These are phyloP conservation scores for Penicillium diatomitis DNA, from an alignment of 495 filamentous ascomycete genomes.

Conservation along the genomic window DNA sequence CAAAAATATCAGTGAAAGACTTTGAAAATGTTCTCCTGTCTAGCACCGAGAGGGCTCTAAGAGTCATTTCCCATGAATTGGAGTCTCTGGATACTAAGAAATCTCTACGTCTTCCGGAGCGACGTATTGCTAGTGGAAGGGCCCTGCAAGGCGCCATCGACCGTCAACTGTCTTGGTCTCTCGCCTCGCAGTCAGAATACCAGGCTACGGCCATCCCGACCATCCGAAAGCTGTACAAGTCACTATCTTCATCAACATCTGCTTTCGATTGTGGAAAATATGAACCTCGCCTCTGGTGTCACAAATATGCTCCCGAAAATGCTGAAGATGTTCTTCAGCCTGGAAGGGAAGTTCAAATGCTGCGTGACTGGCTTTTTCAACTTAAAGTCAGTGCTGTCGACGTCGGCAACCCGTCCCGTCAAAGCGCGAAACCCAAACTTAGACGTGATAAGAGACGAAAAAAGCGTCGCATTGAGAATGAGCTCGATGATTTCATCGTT, in stretches of 20 bases:
- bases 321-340: constrained; percentile 69
- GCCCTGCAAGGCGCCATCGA: constrained; percentile 22
- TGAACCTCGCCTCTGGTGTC: constrained; percentile 64
- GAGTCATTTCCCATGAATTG: neutral
- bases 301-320: constrained; percentile 74
- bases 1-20: constrained; percentile 21
- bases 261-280: constrained; percentile 75
- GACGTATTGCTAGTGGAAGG: constrained; percentile 27
- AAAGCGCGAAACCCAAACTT: constrained; percentile 33
- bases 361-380: constrained; percentile 77
- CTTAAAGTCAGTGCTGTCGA: constrained; percentile 68
- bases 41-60: constrained; percentile 9
- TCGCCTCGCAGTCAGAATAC: constrained; percentile 1
- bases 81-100: neutral
- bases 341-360: constrained; percentile 57
- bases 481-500: constrained; percentile 78
- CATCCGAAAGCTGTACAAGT: constrained; percentile 49
- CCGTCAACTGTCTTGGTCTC: constrained; percentile 24
- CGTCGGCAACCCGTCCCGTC: constrained; percentile 39
- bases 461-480: constrained; percentile 55
- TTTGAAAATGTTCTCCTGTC: constrained; percentile 26
- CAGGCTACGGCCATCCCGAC: constrained; percentile 27
- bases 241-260: constrained; percentile 51
- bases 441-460: constrained; percentile 43
- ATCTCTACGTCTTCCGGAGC: constrained; percentile 25